These are phyloP conservation scores for Lepraria neglecta DNA, from an alignment of 495 filamentous ascomycete genomes.

Conservation along the genomic window DNA sequence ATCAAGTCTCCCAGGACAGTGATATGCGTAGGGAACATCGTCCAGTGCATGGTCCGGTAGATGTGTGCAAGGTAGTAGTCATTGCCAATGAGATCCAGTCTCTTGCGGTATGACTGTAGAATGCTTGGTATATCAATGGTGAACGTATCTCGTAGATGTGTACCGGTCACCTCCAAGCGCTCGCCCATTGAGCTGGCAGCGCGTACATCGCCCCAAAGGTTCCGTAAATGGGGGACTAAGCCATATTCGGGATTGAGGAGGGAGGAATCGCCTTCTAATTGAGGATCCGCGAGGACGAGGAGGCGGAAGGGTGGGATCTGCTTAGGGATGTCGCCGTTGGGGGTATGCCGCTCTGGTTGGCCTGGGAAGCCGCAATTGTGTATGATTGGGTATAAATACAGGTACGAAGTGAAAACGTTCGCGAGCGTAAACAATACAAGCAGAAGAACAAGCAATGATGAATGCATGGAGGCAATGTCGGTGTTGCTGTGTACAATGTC, in stretches of 20 bases:
- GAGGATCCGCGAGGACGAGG: constrained; percentile 86
- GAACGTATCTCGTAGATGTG: constrained; percentile 46
- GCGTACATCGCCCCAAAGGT: constrained; percentile 39
- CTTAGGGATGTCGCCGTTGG: constrained; percentile 25
- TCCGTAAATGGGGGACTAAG: constrained; percentile 51
- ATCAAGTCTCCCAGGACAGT: constrained; percentile 85
- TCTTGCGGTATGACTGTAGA: constrained; percentile 61
- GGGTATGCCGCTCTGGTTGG: constrained; percentile 7
- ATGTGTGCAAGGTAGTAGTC: constrained; percentile 93
- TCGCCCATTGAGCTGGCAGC: constrained; percentile 23
- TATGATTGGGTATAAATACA: constrained; percentile 86
- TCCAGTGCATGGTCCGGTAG: constrained; percentile 78
- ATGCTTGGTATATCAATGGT: constrained; percentile 59
- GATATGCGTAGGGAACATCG: constrained; percentile 76
- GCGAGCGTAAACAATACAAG: constrained; percentile 11
- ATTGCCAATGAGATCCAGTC: constrained; percentile 82
- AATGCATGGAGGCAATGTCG: constrained; percentile 11
- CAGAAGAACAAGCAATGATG: constrained; percentile 1
- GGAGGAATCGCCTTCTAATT: constrained; percentile 88
- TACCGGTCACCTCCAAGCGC: constrained; percentile 41
- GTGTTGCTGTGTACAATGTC: not conserved
- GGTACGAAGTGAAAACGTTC: constrained; percentile 60
- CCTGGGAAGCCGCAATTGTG: constrained; percentile 73
- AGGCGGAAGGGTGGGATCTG: constrained; percentile 65
- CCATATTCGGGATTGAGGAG: constrained; percentile 57